Evolutionary conservation across 495 filamentous ascomycete species (phyloP).

Genomic region (Sabuloglossum arenarium): DNA sequence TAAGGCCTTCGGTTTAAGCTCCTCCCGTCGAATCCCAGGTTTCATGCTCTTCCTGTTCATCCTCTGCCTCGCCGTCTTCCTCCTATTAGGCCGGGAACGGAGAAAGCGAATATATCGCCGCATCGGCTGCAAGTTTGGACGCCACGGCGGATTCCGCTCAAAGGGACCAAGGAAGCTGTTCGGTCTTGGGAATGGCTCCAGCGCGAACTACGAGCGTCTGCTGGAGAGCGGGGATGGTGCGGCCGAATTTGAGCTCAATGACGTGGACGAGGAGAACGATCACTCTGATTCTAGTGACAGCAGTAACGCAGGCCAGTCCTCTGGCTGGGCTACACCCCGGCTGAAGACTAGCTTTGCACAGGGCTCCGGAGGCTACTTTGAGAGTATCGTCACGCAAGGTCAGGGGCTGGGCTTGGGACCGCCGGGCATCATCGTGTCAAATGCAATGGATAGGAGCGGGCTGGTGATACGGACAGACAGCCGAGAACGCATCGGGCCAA

Average conservation of each 20-base stretch:
- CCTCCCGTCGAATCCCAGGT: slow-evolving; percentile 45
- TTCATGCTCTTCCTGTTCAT: slow-evolving; percentile 58
- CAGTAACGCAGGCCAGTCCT: slow-evolving; percentile 29
- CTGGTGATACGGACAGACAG: slow-evolving; percentile 64
- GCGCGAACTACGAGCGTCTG: slow-evolving; percentile 55
- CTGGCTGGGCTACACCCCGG: slow-evolving; percentile 42
- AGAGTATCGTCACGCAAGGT: slow-evolving; percentile 10
- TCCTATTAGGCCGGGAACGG: slow-evolving; percentile 51
- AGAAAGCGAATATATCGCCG: slow-evolving; percentile 35
- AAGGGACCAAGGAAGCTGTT: slow-evolving; percentile 30
- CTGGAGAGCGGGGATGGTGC: slow-evolving; percentile 50
- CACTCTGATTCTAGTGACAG: slow-evolving; percentile 26
- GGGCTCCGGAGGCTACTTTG: slow-evolving; percentile 28
- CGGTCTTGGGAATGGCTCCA: slow-evolving; percentile 22
- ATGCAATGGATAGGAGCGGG: slow-evolving; percentile 49
- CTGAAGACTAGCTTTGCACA: slow-evolving; percentile 38
- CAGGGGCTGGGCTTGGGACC: slow-evolving; percentile 10
- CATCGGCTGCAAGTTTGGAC: neutral
- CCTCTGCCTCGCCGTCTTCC: slow-evolving; percentile 39
- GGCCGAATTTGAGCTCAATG: slow-evolving; percentile 48
- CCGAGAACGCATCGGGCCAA: slow-evolving; percentile 37
- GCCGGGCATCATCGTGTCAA: slow-evolving; percentile 25
- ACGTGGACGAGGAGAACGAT: slow-evolving; percentile 34
- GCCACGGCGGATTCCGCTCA: slow-evolving; percentile 25
- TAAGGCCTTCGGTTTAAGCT: slow-evolving; percentile 35